Evolutionary conservation across 2,329 filamentous ascomycete genomes (phyloP), one percentile per base, ranked within the genome.

Genomic region (Thermoascus crustaceus): DNA sequence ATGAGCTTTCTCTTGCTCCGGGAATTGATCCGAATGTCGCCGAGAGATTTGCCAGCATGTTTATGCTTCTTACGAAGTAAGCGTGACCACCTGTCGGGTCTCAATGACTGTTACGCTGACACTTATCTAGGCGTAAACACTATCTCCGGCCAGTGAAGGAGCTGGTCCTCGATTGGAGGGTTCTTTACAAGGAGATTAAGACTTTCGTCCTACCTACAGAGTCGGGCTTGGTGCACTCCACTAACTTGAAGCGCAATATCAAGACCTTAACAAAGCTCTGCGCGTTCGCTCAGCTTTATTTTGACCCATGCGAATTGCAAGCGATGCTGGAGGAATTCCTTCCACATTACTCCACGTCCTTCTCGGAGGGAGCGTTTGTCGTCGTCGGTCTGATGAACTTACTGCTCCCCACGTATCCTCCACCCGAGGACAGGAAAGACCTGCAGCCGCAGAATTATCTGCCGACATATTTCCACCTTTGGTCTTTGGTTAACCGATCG

Each of bases 21-120:
- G 91, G 93, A 3, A 72, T 98, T 37, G 89, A 96, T 54, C 75
- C 76, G 34, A 73, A 73, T 40, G 79, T 88, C 6, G 76, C 86
- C 4, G 93, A 98, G 63, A 78, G 89, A 40, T 98, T 98, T 58
- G 76, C 89, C 30, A 91, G 85, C 69, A 96, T 96, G 88, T 89
- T 96, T 54, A 83, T 95, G 62, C 80, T 85, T 7, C 67, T 98
- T 49, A 94, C 88, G n/a, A 93, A 91, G 87, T 91, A 66, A 62
- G 80, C 67, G 37, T 26, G 7, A 9, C 13, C 26, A 20, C 10
- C 18, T 34, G 19, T 17, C 24, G 32, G 17, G 27, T 34, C 10
- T n/a, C n/a, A n/a, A 22, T 14, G 16, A 23, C 21, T 21, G 37
- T 23, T 5, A 22, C 30, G 40, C 52, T 58, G 43, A 58, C 58